A percentile compares a stretch with the other conserved stretches of the same genome.
Evolutionary conservation across 768 basidiomycete genomes (phyloP).

Genomic region (Russula griseocarnosa): DNA sequence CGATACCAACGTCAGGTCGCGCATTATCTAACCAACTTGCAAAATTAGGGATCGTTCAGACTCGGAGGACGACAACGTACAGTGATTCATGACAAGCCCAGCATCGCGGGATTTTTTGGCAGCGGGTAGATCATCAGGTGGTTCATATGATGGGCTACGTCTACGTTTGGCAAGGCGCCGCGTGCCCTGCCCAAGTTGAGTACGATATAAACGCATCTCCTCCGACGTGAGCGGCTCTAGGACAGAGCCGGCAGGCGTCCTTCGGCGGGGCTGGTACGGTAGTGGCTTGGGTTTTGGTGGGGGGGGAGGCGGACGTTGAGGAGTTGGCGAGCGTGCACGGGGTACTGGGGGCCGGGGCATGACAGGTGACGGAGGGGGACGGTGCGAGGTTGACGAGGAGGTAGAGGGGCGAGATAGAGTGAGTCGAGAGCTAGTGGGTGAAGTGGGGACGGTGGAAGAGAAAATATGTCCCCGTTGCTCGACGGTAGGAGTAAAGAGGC

Average conservation of each 20-base stretch:
- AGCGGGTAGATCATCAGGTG: conserved; percentile 31
- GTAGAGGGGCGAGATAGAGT: conserved; percentile 27
- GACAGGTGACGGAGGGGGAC: conserved; percentile 24
- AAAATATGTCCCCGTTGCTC: conserved; percentile 18
- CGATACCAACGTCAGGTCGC: conserved; percentile 85
- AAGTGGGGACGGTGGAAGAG: conserved; percentile 12
- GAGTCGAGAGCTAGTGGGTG: conserved; percentile 22
- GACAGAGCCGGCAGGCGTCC: conserved; percentile 33
- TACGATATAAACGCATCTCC: conserved; percentile 29
- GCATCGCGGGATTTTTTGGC: conserved; percentile 59
- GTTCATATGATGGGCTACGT: conserved; percentile 29
- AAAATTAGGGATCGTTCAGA: background rate
- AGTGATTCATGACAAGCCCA: conserved; percentile 71
- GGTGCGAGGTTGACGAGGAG: conserved; percentile 27
- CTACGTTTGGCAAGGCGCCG: conserved; percentile 35
- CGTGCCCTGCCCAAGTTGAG: conserved; percentile 35
- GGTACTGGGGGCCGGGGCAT: conserved; percentile 23
- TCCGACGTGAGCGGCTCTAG: conserved; percentile 29
- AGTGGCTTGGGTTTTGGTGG: conserved; percentile 28
- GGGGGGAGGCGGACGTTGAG: conserved; percentile 28
- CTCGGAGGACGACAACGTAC: conserved; percentile 44
- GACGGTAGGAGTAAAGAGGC: conserved; percentile 24
- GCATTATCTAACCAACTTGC: conserved; percentile 65
- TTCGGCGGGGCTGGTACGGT: conserved; percentile 29
- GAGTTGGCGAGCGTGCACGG: conserved; percentile 26